A percentile compares a stretch with the other conserved stretches of the same genome.
phyloP scores from a whole-genome alignment of 129 eudicot species.

The Gnaphalium uliginosum region DNA sequence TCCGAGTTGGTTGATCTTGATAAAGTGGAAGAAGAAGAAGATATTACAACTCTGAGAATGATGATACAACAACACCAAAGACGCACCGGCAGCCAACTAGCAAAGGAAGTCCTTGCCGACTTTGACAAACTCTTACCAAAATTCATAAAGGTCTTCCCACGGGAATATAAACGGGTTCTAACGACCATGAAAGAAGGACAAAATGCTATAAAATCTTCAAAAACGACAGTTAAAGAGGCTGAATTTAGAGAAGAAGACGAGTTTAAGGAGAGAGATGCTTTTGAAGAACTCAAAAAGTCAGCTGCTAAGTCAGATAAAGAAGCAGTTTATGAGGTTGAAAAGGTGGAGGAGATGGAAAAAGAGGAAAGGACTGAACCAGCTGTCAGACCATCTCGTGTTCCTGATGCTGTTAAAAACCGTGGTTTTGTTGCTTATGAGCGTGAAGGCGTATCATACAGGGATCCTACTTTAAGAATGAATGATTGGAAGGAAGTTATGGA shows the following conservation, averaged over 20 bases:
- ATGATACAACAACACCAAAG: slow-evolving; percentile 95
- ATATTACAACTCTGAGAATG: slow-evolving; percentile 76
- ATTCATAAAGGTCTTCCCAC: slow-evolving; percentile 86
- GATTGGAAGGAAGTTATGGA: slow-evolving; percentile 99
- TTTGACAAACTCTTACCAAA: slow-evolving; percentile 72
- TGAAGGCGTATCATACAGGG: slow-evolving; percentile 72
- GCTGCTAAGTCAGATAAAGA: slow-evolving; percentile 37
- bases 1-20: slow-evolving; percentile 94
- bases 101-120: slow-evolving; percentile 79
- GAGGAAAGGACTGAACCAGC: slow-evolving; percentile 5
- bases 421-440: slow-evolving; percentile 98
- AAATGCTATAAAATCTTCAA: slow-evolving; percentile 49
- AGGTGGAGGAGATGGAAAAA: too few species aligned
- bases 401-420: slow-evolving; percentile 74
- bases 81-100: slow-evolving; percentile 80
- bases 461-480: slow-evolving; percentile 67
- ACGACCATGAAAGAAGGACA: slow-evolving; percentile 58
- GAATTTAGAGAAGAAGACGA: slow-evolving; percentile 68
- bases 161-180: slow-evolving; percentile 78
- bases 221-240: slow-evolving; percentile 54
- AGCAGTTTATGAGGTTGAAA: too few species aligned
- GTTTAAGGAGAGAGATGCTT: slow-evolving; percentile 78
- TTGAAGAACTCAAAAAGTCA: slow-evolving; percentile 86
- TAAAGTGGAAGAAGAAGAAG: slow-evolving; percentile 87
- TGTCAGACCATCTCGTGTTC: slow-evolving; percentile 64